A percentile compares a stretch with the other conserved stretches of the same genome.
phyloP scores from a whole-genome alignment of 768 basidiomycete genomes.

The Leccinum uliginosum region DNA sequence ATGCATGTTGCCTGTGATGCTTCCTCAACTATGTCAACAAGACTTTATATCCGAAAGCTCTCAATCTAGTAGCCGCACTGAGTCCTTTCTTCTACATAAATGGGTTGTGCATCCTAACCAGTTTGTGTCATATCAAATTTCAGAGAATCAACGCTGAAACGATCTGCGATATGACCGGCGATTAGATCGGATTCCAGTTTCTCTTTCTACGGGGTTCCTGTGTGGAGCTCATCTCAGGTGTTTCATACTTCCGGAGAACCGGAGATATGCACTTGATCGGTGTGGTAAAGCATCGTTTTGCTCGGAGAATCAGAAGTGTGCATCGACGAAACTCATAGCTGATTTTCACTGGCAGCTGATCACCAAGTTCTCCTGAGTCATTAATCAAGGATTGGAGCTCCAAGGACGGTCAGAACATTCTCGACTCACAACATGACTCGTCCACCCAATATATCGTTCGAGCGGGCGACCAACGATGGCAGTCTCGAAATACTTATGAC shows the following conservation, averaged over 20 bases:
- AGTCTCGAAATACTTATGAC: not conserved
- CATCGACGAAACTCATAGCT: no score
- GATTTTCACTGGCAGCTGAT: no score
- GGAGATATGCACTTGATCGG: not conserved
- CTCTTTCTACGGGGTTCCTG: not conserved
- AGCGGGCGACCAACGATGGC: not conserved
- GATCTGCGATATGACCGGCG: no score
- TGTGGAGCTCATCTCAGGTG: not conserved
- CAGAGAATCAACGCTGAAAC: no score
- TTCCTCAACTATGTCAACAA: not conserved
- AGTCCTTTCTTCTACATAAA: not conserved
- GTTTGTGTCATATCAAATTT: no score
- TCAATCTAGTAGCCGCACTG: not conserved
- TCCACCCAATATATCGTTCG: not conserved
- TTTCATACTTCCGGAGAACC: not conserved
- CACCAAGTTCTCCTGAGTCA: no score
- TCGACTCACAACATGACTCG: no score
- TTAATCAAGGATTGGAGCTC: no score
- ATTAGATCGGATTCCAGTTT: no score
- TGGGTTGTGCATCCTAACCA: not conserved
- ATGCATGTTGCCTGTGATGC: not conserved
- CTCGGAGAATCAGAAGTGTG: no score
- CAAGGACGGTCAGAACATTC: no score
- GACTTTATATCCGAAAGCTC: not conserved
- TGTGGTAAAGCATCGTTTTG: not conserved